Evolutionary conservation across 179 eudicot species (phyloP).

Genomic region (Beta corolliflora): DNA sequence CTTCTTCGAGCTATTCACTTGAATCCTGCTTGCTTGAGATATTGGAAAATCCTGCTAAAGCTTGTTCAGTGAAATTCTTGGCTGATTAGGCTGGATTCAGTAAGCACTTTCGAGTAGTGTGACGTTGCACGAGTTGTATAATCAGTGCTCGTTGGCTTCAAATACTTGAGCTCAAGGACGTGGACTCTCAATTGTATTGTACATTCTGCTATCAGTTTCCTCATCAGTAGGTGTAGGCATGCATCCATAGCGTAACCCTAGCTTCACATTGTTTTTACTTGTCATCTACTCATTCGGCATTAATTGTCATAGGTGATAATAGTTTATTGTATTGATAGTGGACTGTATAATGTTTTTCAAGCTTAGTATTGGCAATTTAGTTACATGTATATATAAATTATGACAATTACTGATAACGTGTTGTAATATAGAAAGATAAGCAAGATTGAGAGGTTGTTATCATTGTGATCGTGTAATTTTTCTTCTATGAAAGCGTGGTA

Average conservation of each 20-base stretch:
- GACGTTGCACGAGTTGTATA: background rate
- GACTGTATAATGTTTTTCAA: background rate
- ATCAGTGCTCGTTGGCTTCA: background rate
- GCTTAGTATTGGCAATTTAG: background rate
- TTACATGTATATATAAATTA: background rate
- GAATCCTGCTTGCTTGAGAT: conserved; percentile 83
- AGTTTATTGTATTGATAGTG: background rate
- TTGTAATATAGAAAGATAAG: no score
- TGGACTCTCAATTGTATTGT: background rate
- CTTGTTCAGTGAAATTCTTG: conserved; percentile 4
- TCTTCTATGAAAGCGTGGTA: no score
- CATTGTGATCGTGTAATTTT: no score
- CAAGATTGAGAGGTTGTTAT: no score
- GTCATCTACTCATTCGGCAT: background rate
- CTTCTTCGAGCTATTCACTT: conserved; percentile 76
- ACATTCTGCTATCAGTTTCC: background rate
- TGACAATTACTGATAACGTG: background rate
- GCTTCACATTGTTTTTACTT: background rate
- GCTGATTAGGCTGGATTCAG: background rate
- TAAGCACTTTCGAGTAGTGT: background rate
- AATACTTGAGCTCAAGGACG: background rate
- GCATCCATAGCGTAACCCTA: background rate
- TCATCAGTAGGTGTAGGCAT: background rate
- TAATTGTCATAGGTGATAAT: background rate
- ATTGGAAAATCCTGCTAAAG: conserved; percentile 68